Evolutionary conservation across 108 stramenopile genomes (phyloP).

Genomic region (Aurantiochytrium sp.): DNA sequence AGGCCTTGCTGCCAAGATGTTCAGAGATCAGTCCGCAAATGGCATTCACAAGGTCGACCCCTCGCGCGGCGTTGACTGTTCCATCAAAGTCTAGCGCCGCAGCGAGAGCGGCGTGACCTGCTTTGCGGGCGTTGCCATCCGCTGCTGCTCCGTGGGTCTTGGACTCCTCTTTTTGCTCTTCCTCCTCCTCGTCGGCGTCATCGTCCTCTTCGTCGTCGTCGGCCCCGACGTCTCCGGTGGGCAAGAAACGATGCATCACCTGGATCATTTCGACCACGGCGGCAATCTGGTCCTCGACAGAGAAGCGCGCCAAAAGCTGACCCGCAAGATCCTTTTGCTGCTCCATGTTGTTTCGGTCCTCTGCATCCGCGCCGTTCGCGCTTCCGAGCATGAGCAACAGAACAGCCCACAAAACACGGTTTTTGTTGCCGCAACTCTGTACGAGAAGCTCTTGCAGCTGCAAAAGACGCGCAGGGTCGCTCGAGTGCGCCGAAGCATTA

Average conservation of each 20-base stretch:
- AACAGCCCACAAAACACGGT: background rate
- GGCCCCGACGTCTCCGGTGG: background rate
- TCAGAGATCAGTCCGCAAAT: background rate
- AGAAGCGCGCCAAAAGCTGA: background rate
- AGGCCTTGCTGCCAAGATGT: background rate
- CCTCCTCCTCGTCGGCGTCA: background rate
- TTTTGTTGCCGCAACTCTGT: background rate
- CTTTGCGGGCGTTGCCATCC: background rate
- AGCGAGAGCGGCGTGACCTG: background rate
- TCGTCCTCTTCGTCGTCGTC: background rate
- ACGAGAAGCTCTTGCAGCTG: background rate
- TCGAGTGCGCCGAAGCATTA: background rate
- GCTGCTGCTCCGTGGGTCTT: background rate
- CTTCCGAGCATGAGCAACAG: background rate
- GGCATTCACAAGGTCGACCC: background rate
- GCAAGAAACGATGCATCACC: background rate
- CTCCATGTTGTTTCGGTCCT: constrained; percentile 6
- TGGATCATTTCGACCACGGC: background rate
- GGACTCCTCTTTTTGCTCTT: background rate
- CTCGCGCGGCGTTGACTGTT: background rate
- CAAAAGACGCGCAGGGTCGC: background rate
- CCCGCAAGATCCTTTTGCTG: background rate
- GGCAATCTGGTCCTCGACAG: background rate
- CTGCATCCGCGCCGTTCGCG: background rate
- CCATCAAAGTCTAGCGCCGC: background rate